Conservation (phyloP, 2,329 filamentous ascomycete genomes). For the Aureobasidium namibiae region DNA sequence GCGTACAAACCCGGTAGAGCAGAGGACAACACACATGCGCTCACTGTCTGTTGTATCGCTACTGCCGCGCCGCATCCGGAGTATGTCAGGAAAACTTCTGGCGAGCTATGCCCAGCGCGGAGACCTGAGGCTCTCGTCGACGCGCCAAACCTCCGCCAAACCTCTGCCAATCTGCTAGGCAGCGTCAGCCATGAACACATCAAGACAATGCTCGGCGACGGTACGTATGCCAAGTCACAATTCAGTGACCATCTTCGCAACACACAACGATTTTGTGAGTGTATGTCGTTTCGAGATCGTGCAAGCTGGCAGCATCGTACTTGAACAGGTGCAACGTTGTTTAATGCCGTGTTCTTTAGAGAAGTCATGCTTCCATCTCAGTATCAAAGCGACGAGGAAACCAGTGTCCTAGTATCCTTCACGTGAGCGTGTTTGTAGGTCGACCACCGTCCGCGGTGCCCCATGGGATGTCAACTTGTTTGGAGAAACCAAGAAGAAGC, state of each 20-base stretch:
- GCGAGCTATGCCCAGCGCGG: background rate
- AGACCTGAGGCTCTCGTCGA: background rate
- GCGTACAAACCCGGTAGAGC: background rate
- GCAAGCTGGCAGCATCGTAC: background rate
- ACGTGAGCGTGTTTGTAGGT: background rate
- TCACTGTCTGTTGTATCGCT: too few species aligned
- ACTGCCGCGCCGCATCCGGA: background rate
- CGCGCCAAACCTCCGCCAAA: background rate
- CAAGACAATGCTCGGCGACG: background rate
- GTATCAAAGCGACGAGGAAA: background rate
- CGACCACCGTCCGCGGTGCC: background rate
- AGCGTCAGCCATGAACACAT: constrained; percentile 7
- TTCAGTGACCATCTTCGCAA: background rate
- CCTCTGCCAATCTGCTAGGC: constrained; percentile 7
- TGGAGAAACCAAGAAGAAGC: background rate
- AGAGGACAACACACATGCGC: background rate
- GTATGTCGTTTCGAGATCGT: background rate
- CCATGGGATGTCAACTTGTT: background rate
- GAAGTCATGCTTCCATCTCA: background rate
- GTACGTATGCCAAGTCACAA: background rate
- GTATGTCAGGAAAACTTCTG: background rate
- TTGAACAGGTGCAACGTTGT: too few species aligned
- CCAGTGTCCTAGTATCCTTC: background rate
- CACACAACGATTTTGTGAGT: background rate
- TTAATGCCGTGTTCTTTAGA: background rate